Evolutionary conservation across 495 filamentous ascomycete genomes (phyloP).

Genomic region (Neurospora africana): DNA sequence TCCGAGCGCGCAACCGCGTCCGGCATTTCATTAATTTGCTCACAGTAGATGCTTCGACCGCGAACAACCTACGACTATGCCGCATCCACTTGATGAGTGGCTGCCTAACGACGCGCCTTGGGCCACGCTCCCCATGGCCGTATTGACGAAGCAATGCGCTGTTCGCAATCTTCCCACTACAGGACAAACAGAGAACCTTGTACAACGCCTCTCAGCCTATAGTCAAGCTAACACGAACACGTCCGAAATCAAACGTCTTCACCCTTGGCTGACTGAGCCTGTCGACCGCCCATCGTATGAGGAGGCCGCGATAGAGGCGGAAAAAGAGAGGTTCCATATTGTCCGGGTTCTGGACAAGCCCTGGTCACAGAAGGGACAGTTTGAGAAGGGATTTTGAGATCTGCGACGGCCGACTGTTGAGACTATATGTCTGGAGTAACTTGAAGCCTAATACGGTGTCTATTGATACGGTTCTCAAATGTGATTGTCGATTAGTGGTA

Average conservation of each 20-base stretch:
- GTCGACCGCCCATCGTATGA: background rate
- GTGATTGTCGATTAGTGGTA: background rate
- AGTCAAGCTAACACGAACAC: background rate
- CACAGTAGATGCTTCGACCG: background rate
- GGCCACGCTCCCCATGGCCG: background rate
- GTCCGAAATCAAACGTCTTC: background rate
- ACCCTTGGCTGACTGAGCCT: background rate
- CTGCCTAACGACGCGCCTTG: background rate
- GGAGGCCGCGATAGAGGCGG: background rate
- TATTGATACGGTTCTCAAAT: background rate
- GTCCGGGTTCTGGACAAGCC: background rate
- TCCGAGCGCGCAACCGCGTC: background rate
- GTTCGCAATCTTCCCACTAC: background rate
- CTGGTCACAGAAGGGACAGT: background rate
- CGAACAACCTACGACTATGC: background rate
- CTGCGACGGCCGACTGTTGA: accelerated
- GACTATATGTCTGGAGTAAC: too few relatives aligned
- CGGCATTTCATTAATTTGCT: background rate
- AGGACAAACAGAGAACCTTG: background rate
- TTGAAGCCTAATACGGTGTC: background rate
- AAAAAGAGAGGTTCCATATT: background rate
- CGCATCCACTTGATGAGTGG: background rate
- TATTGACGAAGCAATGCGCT: background rate
- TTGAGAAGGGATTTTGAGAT: background rate
- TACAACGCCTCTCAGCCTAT: background rate